Evolutionary conservation across 306 rosid genomes (phyloP).

Genomic region (Vigna angularis): DNA sequence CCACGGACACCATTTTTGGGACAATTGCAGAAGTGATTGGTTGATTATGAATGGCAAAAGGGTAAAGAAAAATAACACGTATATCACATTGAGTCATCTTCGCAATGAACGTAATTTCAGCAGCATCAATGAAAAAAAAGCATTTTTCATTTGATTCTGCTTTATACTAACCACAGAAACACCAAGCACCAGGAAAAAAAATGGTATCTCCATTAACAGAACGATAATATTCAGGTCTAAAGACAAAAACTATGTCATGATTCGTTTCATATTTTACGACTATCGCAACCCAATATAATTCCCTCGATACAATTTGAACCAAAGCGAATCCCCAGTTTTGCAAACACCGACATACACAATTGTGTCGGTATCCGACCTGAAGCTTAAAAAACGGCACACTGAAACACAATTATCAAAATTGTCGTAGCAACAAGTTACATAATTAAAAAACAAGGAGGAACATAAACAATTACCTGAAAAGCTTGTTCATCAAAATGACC

Average conservation of each 20-base stretch:
- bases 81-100: slow-evolving; percentile 14
- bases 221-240: slow-evolving; percentile 14
- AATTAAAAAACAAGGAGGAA: slow-evolving; percentile 37
- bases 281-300: not conserved
- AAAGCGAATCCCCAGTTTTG: slow-evolving; percentile 35
- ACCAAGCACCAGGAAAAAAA: slow-evolving; percentile 30
- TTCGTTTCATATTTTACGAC: slow-evolving; percentile 17
- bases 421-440: slow-evolving; percentile 3
- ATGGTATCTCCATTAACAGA: not conserved
- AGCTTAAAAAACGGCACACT: slow-evolving; percentile 17
- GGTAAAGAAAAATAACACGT: slow-evolving; percentile 2
- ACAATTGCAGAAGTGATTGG: slow-evolving; percentile 6
- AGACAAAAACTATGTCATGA: slow-evolving; percentile 9
- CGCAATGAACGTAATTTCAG: slow-evolving; percentile 25
- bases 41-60: slow-evolving; percentile 4
- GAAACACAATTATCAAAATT: slow-evolving; percentile 34
- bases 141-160: slow-evolving; percentile 26
- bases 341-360: slow-evolving; percentile 28
- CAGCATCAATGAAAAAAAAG: slow-evolving; percentile 11
- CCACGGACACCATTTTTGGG: slow-evolving; percentile 24
- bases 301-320: slow-evolving; percentile 7
- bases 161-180: slow-evolving; percentile 15
- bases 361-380: slow-evolving; percentile 31
- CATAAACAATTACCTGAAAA: slow-evolving; percentile 68
- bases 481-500: slow-evolving; percentile 83